Evolutionary conservation across 179 eudicot genomes (phyloP), one percentile per base, ranked within the genome.

Genomic region (Camellia oleifera): DNA sequence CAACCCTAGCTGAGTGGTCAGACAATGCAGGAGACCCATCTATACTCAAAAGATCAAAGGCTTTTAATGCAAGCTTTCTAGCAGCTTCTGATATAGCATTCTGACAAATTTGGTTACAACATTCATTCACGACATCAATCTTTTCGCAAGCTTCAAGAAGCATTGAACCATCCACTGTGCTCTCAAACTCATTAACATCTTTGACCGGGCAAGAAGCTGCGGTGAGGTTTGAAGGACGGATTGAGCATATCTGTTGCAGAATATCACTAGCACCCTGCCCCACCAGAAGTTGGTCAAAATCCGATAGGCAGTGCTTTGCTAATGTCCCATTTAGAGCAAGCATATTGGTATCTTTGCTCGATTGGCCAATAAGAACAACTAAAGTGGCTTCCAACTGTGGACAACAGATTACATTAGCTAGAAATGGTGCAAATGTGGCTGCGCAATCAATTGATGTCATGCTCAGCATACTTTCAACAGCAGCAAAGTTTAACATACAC

Each of bases 381-480:
- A 95, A 83, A n/a, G 92, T 93, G 78, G 97, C 91, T 69, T 93
- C 94, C 77, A 95, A 83, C 80, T 95, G 98, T 2, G 98, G 98
- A 82, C 98, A 95, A 79, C 98, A 95, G 66, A 95, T 89, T 46
- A 93, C 97, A 79, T 95, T 93, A 15, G 97, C 98, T 10, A 95
- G 83, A 74, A 79, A 82, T 60, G 94, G 92, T 2, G 97, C 98
- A 69, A 95, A 88, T 20, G 84, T 76, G 32, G 91, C 85, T 62
- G 87, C 83, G 79, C 98, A 95, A 81, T 95, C 97, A 10, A 89
- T 86, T 62, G 98, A 82, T 78, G 98, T 87, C 77, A 84, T 82
- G 62, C 82, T 86, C 95, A 95, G 88, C 86, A 93, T 84, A 72
- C 75, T 86, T 62, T 89, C 88, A 14, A 90, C 88, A 61, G 89